Evolutionary conservation across 805 yeast species (phyloP), one percentile per base, ranked within the genome.

Genomic region (Suhomyces faveliae): DNA sequence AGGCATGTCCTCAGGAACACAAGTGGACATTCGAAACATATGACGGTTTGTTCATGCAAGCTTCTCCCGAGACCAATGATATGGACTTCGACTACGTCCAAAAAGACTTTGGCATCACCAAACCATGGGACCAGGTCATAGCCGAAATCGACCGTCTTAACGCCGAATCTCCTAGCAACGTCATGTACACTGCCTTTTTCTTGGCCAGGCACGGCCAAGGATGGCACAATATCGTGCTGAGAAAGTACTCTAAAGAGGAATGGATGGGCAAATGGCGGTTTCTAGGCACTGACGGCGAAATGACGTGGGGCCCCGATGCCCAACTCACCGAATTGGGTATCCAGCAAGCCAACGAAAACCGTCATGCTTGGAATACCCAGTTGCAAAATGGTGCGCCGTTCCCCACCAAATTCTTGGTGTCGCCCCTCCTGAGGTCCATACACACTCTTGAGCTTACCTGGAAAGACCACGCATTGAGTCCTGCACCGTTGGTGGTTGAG

Each of bases 141-240:
- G 42, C 17, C 11, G 49, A 50, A 23, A 45, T 62, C 30, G 50
- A 40, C 6, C 45, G 23, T 4, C 49, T 61, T 37, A 60, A 60
- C 39, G 23, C 15, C 2, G 17, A 24, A 9, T 53, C 60, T 11
- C 48, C 53, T 4, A 42, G 19, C 1, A 52, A 58, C 45, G 56
- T 48, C 19, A 27, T 42, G 29, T 62, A 61, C 52, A 62, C 62
- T 47, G 45, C 60, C 27, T 35, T 62, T 27, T 53, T 58, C 35
- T 54, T 62, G 41, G 65, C 64, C 15, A 51, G 66, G 17, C 66
- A 62, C 40, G 66, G 66, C 29, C 63, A 62, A 40, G 66, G 66
- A 9, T 61, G 52, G 56, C 66, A 61, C 48, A 62, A 62, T 27
- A 45, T 52, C 7, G 55, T 56, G 11, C 58, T 56, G 22, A 58